phyloP scores from a whole-genome alignment of 805 yeast species.

The Wickerhamomyces queroliae region DNA sequence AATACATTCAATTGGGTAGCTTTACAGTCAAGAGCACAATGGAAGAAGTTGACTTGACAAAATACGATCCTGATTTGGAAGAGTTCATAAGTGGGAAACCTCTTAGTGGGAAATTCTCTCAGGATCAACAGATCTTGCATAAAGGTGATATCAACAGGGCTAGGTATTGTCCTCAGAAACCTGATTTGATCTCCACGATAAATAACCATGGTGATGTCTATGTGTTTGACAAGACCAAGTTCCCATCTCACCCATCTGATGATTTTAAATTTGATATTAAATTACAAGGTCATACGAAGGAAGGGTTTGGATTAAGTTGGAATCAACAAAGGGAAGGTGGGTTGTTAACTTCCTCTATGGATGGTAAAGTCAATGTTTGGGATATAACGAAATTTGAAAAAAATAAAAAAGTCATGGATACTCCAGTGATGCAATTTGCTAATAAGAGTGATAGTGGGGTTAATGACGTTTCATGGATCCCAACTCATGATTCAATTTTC shows the following conservation, averaged over 20 bases:
- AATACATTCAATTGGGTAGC: slow-evolving; percentile 36
- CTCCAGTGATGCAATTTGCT: slow-evolving; percentile 8
- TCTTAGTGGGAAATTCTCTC: slow-evolving; percentile 31
- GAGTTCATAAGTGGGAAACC: slow-evolving; percentile 25
- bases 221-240: slow-evolving; percentile 81
- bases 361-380: slow-evolving; percentile 61
- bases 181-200: slow-evolving; percentile 71
- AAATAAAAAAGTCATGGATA: slow-evolving; percentile 19
- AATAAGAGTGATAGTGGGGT: slow-evolving; percentile 42
- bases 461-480: slow-evolving; percentile 70
- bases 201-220: slow-evolving; percentile 60
- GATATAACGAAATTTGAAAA: slow-evolving; percentile 46
- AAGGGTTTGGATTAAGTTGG: slow-evolving; percentile 75
- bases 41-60: slow-evolving; percentile 21
- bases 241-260: slow-evolving; percentile 40
- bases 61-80: slow-evolving; percentile 30
- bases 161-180: slow-evolving; percentile 78
- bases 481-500: slow-evolving; percentile 53
- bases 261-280: slow-evolving; percentile 45
- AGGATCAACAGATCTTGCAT: slow-evolving; percentile 58
- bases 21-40: slow-evolving; percentile 19
- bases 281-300: slow-evolving; percentile 39
- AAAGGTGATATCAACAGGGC: slow-evolving; percentile 70
- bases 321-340: slow-evolving; percentile 55
- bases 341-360: slow-evolving; percentile 55